Percentiles rank a stretch among this genome's conserved stretches.
Conservation (phyloP, 352 stramenopile species). For the Aphanomyces invadans region DNA sequence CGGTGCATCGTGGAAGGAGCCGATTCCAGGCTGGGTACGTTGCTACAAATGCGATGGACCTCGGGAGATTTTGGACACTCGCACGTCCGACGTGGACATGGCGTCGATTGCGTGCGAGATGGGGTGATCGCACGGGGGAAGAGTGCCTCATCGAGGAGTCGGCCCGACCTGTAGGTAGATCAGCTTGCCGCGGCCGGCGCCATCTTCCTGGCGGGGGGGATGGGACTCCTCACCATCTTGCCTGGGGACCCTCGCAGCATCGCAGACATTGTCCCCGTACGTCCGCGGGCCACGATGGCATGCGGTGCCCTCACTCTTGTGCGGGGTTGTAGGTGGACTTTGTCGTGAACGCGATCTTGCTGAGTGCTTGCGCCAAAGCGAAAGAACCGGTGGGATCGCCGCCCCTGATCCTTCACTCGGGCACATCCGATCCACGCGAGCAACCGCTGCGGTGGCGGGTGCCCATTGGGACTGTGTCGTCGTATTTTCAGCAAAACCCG, state of each 20-base stretch:
- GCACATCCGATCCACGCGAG: slow-evolving; percentile 64
- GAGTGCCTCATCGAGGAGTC: too few species aligned
- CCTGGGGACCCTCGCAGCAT: slow-evolving; percentile 71
- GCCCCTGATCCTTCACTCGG: slow-evolving; percentile 62
- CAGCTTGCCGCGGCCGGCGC: slow-evolving; percentile 68
- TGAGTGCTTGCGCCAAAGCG: slow-evolving; percentile 38
- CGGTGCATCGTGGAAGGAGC: slow-evolving; percentile 78
- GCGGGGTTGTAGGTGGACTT: slow-evolving; percentile 54
- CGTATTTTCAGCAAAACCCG: slow-evolving; percentile 70
- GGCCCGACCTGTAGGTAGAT: slow-evolving; percentile 46
- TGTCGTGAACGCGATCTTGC: slow-evolving; percentile 66
- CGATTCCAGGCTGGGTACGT: slow-evolving; percentile 57
- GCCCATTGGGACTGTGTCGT: slow-evolving; percentile 43
- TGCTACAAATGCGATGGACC: neutral
- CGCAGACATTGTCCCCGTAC: slow-evolving; percentile 65
- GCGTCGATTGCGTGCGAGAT: too few species aligned
- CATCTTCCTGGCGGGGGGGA: slow-evolving; percentile 66
- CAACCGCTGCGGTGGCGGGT: slow-evolving; percentile 78
- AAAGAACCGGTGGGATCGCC: slow-evolving; percentile 21
- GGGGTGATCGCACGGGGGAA: too few species aligned
- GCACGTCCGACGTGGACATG: too few species aligned
- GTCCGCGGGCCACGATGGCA: too few species aligned
- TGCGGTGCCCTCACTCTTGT: too few species aligned
- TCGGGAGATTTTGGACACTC: neutral
- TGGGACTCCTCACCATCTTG: slow-evolving; percentile 77